phyloP scores from a whole-genome alignment of 768 basidiomycete species.

The Lactifluus pinguis region DNA sequence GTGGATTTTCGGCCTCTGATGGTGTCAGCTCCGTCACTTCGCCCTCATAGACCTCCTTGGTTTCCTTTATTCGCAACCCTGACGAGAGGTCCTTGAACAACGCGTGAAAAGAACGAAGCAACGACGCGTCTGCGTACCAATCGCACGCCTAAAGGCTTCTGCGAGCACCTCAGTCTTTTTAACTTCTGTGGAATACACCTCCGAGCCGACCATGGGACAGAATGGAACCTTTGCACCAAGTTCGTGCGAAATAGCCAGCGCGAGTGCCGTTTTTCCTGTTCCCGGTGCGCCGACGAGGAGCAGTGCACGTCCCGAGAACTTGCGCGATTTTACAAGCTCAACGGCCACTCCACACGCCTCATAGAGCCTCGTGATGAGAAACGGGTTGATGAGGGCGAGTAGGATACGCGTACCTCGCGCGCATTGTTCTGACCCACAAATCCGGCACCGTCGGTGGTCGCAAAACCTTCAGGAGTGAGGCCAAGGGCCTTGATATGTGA shows the following conservation, averaged over 20 bases:
- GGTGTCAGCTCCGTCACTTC: slow-evolving; percentile 97
- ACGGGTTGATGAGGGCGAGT: background rate
- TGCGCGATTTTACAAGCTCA: slow-evolving; percentile 82
- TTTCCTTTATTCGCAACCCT: slow-evolving; percentile 98
- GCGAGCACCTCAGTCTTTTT: slow-evolving; percentile 99
- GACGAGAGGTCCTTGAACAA: slow-evolving; percentile 13
- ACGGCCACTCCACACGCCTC: slow-evolving; percentile 90
- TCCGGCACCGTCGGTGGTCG: slow-evolving; percentile 62
- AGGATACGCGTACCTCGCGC: slow-evolving; percentile 56
- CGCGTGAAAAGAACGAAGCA: background rate
- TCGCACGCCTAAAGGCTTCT: slow-evolving; percentile 89
- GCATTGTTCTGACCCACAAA: slow-evolving; percentile 89
- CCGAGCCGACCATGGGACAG: slow-evolving; percentile 96
- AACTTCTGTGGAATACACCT: slow-evolving; percentile 94
- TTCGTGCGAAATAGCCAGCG: slow-evolving; percentile 91
- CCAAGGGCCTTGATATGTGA: slow-evolving; percentile 98
- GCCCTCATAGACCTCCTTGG: slow-evolving; percentile 97
- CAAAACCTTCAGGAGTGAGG: slow-evolving; percentile 74
- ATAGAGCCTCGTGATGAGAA: background rate
- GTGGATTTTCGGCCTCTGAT: slow-evolving; percentile 91
- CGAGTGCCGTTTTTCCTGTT: slow-evolving; percentile 96
- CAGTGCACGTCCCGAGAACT: slow-evolving; percentile 89
- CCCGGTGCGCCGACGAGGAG: slow-evolving; percentile 93
- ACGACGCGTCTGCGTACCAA: slow-evolving; percentile 50
- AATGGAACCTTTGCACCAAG: slow-evolving; percentile 93